Conservation (phyloP, 1,284 basidiomycete genomes). For the Ceratobasidium sp. region DNA sequence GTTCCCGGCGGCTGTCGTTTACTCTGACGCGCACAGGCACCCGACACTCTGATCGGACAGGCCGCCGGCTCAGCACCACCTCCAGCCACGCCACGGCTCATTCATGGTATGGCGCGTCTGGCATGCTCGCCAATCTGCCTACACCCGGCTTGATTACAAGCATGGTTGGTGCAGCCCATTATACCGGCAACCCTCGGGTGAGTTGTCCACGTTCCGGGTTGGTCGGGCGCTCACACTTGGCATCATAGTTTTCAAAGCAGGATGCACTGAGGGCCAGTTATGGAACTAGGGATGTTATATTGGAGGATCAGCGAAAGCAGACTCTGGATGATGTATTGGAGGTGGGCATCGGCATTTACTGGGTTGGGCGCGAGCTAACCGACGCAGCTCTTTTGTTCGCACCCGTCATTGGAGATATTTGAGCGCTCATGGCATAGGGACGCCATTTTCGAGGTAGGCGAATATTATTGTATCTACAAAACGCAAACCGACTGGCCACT, state of each 20-base stretch:
- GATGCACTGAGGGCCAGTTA: slow-evolving; percentile 26
- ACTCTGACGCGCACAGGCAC: slow-evolving; percentile 18
- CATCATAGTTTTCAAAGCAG: slow-evolving; percentile 25
- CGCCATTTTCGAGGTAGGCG: slow-evolving; percentile 65
- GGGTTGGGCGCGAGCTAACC: not conserved
- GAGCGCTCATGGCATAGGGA: slow-evolving; percentile 63
- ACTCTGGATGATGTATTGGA: slow-evolving; percentile 64
- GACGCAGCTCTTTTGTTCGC: slow-evolving; percentile 61
- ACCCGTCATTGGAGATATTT: slow-evolving; percentile 64
- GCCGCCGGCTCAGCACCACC: slow-evolving; percentile 32
- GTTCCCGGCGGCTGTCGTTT: slow-evolving; percentile 24
- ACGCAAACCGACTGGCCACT: not conserved
- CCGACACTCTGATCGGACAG: slow-evolving; percentile 28
- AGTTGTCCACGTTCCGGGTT: not conserved
- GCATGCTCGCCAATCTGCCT: slow-evolving; percentile 23
- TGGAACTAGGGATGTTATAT: slow-evolving; percentile 35
- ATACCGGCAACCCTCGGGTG: slow-evolving; percentile 32
- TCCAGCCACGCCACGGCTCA: slow-evolving; percentile 27
- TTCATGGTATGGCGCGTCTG: slow-evolving; percentile 29
- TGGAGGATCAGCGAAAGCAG: slow-evolving; percentile 51
- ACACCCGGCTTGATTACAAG: slow-evolving; percentile 19
- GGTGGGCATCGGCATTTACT: slow-evolving; percentile 45
- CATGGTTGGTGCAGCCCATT: slow-evolving; percentile 25
- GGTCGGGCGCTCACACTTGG: not conserved
- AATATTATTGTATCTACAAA: slow-evolving; percentile 30